Conservation (phyloP, 1,284 basidiomycete genomes). For the Leccinum pachyderme region DNA sequence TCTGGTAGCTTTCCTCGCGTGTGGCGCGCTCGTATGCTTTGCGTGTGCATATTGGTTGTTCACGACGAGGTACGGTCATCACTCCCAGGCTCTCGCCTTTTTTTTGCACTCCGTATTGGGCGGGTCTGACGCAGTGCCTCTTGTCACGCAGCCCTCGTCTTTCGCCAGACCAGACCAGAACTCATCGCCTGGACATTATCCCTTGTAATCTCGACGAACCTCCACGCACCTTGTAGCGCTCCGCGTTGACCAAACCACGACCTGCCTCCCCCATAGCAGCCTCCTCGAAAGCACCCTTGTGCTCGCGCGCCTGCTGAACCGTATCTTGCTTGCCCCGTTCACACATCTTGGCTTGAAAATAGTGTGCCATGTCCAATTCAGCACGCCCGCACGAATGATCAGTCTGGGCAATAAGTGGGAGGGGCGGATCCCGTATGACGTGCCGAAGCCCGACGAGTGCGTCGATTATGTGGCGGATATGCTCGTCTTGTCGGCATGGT, state of each 20-base stretch:
- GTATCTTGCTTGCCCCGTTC: constrained; percentile 73
- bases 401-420: constrained; percentile 47
- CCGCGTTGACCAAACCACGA: constrained; percentile 29
- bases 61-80: constrained; percentile 53
- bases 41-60: constrained; percentile 62
- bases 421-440: constrained; percentile 36
- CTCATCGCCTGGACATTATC: constrained; percentile 11
- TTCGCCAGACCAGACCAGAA: not conserved
- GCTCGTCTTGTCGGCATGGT: constrained; percentile 62
- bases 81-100: constrained; percentile 10
- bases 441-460: constrained; percentile 53
- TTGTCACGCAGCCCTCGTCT: not conserved
- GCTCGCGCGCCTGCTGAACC: constrained; percentile 64
- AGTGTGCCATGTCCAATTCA: constrained; percentile 61
- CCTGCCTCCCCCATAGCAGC: constrained; percentile 71
- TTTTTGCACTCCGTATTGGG: constrained; percentile 4
- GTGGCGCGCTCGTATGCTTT: constrained; percentile 53
- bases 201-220: constrained; percentile 23
- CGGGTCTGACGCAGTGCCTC: constrained; percentile 2
- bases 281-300: constrained; percentile 79
- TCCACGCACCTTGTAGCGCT: constrained; percentile 12
- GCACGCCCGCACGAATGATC: constrained; percentile 50
- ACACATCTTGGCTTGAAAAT: constrained; percentile 62
- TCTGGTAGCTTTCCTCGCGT: constrained; percentile 46
- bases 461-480: constrained; percentile 58